Percentiles rank a stretch among this genome's conserved stretches.
Conservation (phyloP, 306 rosid genomes). For the Malus sieversii region DNA sequence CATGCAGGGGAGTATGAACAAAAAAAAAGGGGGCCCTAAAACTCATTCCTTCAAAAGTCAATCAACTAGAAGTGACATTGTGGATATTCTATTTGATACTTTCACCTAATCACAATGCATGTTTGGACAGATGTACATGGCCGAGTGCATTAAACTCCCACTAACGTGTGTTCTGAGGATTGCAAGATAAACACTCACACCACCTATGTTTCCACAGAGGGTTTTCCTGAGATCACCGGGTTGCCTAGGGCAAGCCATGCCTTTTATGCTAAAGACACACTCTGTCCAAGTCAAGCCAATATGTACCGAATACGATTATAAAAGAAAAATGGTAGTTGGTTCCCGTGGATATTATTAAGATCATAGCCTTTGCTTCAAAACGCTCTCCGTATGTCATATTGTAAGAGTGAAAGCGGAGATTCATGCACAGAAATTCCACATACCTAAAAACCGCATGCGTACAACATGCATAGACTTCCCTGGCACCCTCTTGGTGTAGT, state of each 20-base stretch:
- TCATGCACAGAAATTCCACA: constrained; percentile 4
- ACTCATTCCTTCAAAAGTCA: background rate
- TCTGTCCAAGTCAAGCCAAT: background rate
- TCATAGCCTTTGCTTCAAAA: background rate
- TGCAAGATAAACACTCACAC: background rate
- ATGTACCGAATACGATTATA: background rate
- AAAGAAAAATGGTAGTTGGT: background rate
- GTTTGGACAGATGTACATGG: background rate
- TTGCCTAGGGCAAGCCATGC: background rate
- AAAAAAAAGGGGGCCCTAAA: background rate
- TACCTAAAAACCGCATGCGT: constrained; percentile 98
- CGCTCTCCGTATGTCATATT: background rate
- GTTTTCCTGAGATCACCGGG: background rate
- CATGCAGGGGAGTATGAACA: background rate
- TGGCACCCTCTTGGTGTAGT: constrained; percentile 94
- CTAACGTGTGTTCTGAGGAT: background rate
- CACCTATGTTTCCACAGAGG: background rate
- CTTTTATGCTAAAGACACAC: background rate
- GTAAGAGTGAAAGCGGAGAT: background rate
- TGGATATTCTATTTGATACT: background rate
- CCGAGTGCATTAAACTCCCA: background rate
- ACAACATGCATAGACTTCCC: constrained; percentile 94
- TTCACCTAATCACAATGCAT: background rate
- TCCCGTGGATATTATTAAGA: background rate
- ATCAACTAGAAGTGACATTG: background rate